phyloP scores from a whole-genome alignment of 352 stramenopile genomes.

The Pythium apleroticum region DNA sequence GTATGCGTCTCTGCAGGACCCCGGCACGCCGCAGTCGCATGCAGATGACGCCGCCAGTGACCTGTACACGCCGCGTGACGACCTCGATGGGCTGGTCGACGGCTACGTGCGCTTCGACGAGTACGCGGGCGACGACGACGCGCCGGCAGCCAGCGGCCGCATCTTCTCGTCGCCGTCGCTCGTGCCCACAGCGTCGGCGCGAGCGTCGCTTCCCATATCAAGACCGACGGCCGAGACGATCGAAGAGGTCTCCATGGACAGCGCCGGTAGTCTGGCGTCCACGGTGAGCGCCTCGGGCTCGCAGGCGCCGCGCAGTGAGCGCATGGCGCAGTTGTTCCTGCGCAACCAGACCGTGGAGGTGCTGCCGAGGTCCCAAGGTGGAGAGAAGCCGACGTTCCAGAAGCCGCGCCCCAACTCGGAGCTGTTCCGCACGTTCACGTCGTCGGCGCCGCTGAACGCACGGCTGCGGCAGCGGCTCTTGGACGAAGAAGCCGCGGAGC shows the following conservation, averaged over 20 bases:
- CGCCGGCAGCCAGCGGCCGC: background rate
- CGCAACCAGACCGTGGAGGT: conserved; percentile 79
- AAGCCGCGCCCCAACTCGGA: conserved; percentile 54
- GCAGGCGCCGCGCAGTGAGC: conserved; percentile 16
- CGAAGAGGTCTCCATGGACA: background rate
- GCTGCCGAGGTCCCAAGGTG: conserved; percentile 36
- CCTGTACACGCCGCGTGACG: conserved; percentile 11
- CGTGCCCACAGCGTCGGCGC: background rate
- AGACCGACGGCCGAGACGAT: background rate
- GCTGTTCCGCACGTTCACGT: conserved; percentile 74
- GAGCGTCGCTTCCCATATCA: background rate
- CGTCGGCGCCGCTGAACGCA: conserved; percentile 56
- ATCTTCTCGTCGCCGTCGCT: background rate
- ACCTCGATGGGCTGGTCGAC: conserved; percentile 17
- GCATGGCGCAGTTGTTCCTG: conserved; percentile 47
- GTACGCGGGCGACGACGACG: background rate
- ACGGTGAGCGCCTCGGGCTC: conserved; percentile 2
- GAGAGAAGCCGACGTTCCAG: conserved; percentile 31
- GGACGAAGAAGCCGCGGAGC: conserved; percentile 39
- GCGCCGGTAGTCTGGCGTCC: background rate
- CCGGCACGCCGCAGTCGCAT: conserved; percentile 14
- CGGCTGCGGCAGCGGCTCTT: conserved; percentile 56
- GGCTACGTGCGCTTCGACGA: conserved; percentile 11
- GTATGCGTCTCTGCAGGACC: conserved; percentile 5
- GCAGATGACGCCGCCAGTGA: background rate